Base-by-base conservation (phyloP, 345 rosid genomes). In the Pistacia atlantica region DNA sequence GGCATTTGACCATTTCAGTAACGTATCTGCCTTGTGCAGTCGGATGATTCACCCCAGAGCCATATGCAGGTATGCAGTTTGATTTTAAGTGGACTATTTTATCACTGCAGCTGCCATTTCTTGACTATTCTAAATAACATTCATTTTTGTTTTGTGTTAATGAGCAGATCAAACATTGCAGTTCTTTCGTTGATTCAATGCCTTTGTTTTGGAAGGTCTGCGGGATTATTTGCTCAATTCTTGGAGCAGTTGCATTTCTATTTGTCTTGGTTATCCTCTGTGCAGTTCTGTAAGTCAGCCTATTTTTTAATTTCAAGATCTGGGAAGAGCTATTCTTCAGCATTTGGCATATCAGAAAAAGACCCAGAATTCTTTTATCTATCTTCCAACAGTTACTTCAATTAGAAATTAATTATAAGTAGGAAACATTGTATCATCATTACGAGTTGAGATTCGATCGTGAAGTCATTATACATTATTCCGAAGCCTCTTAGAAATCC, bases 261-360 rank as follows among this genome's bases (percentile, higher is more conserved):
- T 68, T 85, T 37, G 8, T 81, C 77, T 72, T 89, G 82, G 17
- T 82, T 54, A 46, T 89, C 63, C 33, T 89, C 61, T 84, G 81
- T 54, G 80, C 89, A 38, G 33, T 73, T 16, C 76, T 85, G 61
- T 89, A 65, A 82, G 25, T 51, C 49, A 37, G 28, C 59, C 18
- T 2, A 28, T 2, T 11, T 17, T 60, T 59, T 10, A 3, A 22
- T 52, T 1, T 55, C 4, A 13, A 46, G 71, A 64, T 22, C 5
- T 12, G 12, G 1, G 61, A 35, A 35, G 31, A 54, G 62, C 31
- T 33, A 54, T 55, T 68, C 5, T 77, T 45, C 62, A 57, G 80
- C 31, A 22, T 69, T 66, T 38, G 13, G 67, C 59, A 57, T 64
- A 11, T 48, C 35, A 5, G 22, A 61, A 54, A 60, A 28, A 18